Evolutionary conservation across 345 rosid genomes (phyloP).

Genomic region (Rubroshorea leprosula): DNA sequence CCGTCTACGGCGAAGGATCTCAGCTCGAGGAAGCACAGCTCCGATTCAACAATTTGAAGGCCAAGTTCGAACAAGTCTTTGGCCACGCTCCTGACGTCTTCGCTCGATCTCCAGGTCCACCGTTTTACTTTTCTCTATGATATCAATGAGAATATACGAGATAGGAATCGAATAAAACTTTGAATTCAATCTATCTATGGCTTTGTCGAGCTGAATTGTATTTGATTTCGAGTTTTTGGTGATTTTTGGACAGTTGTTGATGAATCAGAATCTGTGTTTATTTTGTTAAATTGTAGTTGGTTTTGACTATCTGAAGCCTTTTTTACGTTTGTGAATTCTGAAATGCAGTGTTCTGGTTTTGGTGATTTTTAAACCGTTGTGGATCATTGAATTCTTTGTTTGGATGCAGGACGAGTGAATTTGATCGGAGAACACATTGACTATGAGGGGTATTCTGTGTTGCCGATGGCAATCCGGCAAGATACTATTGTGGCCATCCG

Average conservation of each 20-base stretch:
- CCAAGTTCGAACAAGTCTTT: constrained; percentile 58
- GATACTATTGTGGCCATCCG: constrained; percentile 87
- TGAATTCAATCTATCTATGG: background rate
- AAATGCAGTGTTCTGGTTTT: background rate
- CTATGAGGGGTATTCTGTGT: constrained; percentile 94
- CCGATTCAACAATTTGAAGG: constrained; percentile 58
- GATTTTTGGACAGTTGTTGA: too few relatives aligned
- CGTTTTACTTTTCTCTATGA: background rate
- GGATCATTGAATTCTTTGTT: background rate
- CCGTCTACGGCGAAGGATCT: constrained; percentile 73
- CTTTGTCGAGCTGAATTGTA: too few relatives aligned
- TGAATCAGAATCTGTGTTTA: too few relatives aligned
- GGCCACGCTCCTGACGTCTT: constrained; percentile 60
- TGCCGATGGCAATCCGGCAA: constrained; percentile 98
- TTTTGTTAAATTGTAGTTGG: background rate
- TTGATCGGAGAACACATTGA: constrained; percentile 98
- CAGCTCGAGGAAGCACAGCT: constrained; percentile 67
- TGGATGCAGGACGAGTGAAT: constrained; percentile 78
- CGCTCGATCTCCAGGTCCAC: constrained; percentile 85
- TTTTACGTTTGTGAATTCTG: too few relatives aligned
- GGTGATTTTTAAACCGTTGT: background rate
- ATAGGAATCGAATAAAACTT: too few relatives aligned
- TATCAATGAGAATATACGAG: too few relatives aligned
- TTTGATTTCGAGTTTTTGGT: too few relatives aligned
- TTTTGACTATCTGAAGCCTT: too few relatives aligned